Evolutionary conservation across 2,329 filamentous ascomycete genomes (phyloP).

Genomic region (Lachnellula subtilissima): DNA sequence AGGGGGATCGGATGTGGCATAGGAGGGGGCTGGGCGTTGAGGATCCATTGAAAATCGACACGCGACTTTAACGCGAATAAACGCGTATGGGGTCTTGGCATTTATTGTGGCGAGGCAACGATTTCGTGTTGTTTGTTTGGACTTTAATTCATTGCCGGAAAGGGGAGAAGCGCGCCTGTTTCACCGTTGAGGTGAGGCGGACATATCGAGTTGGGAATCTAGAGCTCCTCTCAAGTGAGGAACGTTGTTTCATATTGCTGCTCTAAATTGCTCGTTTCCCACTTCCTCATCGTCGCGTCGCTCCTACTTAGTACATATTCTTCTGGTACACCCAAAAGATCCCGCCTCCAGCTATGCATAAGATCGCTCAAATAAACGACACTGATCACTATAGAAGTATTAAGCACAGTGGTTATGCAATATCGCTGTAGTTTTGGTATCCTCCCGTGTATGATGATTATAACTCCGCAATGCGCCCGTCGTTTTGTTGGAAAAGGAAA

Average conservation of each 20-base stretch:
- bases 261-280: neutral
- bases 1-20: neutral
- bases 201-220: neutral
- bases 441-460: neutral
- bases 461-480: neutral
- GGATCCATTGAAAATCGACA: neutral
- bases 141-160: neutral
- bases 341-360: neutral
- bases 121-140: neutral
- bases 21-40: neutral
- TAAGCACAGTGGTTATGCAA: neutral
- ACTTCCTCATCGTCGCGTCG: neutral
- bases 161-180: constrained; percentile 7
- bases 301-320: neutral
- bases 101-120: neutral
- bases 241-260: neutral
- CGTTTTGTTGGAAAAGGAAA: neutral
- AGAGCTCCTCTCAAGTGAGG: neutral
- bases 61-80: constrained; percentile 19
- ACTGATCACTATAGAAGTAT: neutral
- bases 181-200: neutral
- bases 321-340: neutral
- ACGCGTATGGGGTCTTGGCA: constrained; percentile 8
- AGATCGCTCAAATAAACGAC: neutral
- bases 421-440: neutral